Evolutionary conservation across 2,329 filamentous ascomycete genomes (phyloP).

Genomic region (Aureobasidium subglaciale): DNA sequence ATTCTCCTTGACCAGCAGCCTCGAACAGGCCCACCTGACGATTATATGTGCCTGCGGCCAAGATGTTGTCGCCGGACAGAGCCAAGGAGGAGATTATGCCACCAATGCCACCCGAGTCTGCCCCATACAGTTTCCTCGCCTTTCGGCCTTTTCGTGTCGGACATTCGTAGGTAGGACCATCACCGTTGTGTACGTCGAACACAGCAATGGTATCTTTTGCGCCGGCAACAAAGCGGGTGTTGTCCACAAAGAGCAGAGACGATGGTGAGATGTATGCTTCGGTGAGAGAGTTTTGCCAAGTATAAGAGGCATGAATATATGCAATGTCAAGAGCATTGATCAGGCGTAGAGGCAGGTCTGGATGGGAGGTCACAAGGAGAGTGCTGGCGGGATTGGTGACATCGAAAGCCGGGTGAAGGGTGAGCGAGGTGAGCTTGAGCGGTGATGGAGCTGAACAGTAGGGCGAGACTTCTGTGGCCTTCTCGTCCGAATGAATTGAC

Average conservation of each 20-base stretch:
- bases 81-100: conserved; percentile 49
- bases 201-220: conserved; percentile 45
- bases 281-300: conserved; percentile 46
- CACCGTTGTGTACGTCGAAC: conserved; percentile 47
- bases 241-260: conserved; percentile 47
- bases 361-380: conserved; percentile 45
- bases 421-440: conserved; percentile 41
- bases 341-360: conserved; percentile 51
- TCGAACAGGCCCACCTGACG: conserved; percentile 52
- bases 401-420: conserved; percentile 49
- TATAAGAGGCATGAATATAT: conserved; percentile 45
- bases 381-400: conserved; percentile 44
- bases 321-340: conserved; percentile 46
- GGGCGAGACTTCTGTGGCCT: neutral
- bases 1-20: conserved; percentile 40
- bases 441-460: conserved; percentile 6
- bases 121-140: conserved; percentile 31
- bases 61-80: conserved; percentile 38
- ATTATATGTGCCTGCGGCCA: conserved; percentile 53
- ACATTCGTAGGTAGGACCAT: conserved; percentile 40
- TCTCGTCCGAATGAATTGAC: conserved; percentile 20
- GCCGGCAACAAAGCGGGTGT: conserved; percentile 52
- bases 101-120: conserved; percentile 45
- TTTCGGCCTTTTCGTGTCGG: conserved; percentile 41
- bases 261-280: conserved; percentile 51